Evolutionary conservation across 1,284 basidiomycete species (phyloP).

Genomic region (Pascua sp.): DNA sequence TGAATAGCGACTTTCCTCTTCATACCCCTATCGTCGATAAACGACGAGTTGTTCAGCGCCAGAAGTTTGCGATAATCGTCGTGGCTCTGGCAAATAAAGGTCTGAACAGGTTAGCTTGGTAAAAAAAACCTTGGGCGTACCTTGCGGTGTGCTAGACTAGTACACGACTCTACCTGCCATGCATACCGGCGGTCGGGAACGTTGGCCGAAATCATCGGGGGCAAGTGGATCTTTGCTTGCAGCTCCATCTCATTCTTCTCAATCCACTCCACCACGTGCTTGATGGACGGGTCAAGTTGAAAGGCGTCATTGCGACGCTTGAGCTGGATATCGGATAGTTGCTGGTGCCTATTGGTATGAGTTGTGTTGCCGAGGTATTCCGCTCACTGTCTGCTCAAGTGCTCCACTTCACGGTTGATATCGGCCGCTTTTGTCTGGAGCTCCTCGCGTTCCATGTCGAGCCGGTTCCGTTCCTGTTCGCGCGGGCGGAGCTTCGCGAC

Average conservation of each 20-base stretch:
- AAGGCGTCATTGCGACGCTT: slow-evolving; percentile 48
- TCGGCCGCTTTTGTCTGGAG: neutral
- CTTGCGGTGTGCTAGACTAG: slow-evolving; percentile 60
- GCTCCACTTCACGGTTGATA: slow-evolving; percentile 3
- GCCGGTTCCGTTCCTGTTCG: neutral
- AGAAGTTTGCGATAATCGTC: slow-evolving; percentile 76
- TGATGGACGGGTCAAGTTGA: slow-evolving; percentile 58
- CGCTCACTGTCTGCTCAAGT: slow-evolving; percentile 2
- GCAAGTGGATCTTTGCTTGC: slow-evolving; percentile 78
- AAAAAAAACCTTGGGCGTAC: slow-evolving; percentile 49
- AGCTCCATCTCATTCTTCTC: slow-evolving; percentile 66
- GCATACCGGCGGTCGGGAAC: slow-evolving; percentile 65
- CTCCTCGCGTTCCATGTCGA: neutral
- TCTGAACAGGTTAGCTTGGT: slow-evolving; percentile 54
- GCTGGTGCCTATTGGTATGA: slow-evolving; percentile 53
- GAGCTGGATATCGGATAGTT: slow-evolving; percentile 60
- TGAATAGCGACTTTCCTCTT: slow-evolving; percentile 21
- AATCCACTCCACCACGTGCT: slow-evolving; percentile 71
- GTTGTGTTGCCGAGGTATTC: no score
- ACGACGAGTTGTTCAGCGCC: slow-evolving; percentile 60
- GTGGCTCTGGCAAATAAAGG: slow-evolving; percentile 78
- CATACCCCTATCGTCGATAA: slow-evolving; percentile 3
- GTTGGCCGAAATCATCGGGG: slow-evolving; percentile 68
- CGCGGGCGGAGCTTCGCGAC: neutral
- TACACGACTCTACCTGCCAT: slow-evolving; percentile 71